phyloP scores from a whole-genome alignment of 2,329 filamentous ascomycete genomes.

The Eurotiales sp. region DNA sequence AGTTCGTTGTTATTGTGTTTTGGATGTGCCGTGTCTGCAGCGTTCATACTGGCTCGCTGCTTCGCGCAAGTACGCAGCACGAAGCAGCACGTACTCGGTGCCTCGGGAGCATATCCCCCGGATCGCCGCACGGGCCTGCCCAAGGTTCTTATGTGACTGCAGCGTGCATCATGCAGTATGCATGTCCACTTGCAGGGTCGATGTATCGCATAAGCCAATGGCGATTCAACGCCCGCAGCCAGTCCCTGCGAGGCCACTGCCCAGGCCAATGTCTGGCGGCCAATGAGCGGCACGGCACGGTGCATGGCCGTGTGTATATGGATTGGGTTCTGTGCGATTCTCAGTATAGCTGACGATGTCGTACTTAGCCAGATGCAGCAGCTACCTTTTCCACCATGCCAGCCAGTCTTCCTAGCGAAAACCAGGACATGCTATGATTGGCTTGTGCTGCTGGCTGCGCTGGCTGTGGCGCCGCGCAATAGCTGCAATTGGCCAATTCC shows the following conservation, averaged over 20 bases:
- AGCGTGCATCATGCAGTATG: background rate
- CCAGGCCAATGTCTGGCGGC: no score
- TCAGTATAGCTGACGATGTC: no score
- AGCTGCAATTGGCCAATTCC: background rate
- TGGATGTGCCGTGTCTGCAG: no score
- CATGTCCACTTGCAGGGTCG: background rate
- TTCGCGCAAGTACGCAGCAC: no score
- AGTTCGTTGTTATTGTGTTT: no score
- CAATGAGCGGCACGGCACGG: background rate
- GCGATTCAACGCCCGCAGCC: background rate
- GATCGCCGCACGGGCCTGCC: slow-evolving; percentile 10
- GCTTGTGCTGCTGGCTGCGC: slow-evolving; percentile 1
- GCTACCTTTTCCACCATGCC: no score
- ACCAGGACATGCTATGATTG: background rate
- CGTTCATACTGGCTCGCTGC: no score
- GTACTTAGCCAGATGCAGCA: no score
- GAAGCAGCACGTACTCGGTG: background rate
- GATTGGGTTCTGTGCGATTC: no score
- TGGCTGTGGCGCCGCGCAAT: slow-evolving; percentile 1
- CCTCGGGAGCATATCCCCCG: slow-evolving; percentile 8
- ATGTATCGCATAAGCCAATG: background rate
- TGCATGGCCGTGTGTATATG: background rate
- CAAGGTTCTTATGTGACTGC: slow-evolving; percentile 1
- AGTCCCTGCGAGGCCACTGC: background rate
- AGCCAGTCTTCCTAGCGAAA: background rate